Evolutionary conservation across 2,329 filamentous ascomycete genomes (phyloP).

Genomic region (Pyrenochaeta sp.): DNA sequence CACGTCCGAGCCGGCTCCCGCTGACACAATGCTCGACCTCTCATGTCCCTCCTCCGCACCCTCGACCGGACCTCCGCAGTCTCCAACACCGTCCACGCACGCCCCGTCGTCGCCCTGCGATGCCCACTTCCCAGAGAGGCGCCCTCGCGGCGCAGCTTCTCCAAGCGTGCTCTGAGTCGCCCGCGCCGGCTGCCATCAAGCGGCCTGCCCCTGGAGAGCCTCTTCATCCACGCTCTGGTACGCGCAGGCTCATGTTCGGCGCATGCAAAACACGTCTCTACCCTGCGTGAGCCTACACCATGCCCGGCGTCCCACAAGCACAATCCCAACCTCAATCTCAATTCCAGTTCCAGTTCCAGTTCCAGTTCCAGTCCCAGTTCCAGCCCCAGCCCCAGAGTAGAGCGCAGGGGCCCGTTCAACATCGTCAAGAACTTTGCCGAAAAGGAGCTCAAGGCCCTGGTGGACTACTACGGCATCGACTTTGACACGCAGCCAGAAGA

Average conservation of each 20-base stretch:
- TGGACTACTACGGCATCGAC: slow-evolving; percentile 56
- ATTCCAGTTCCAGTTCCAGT: too few relatives aligned
- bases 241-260: slow-evolving; percentile 61
- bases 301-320: slow-evolving; percentile 13
- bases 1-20: slow-evolving; percentile 19
- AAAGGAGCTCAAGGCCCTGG: slow-evolving; percentile 57
- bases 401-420: slow-evolving; percentile 28
- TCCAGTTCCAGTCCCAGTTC: too few relatives aligned
- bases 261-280: slow-evolving; percentile 53
- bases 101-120: slow-evolving; percentile 44
- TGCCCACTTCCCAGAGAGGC: slow-evolving; percentile 30
- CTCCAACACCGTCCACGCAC: slow-evolving; percentile 52
- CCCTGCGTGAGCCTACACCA: slow-evolving; percentile 11
- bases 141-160: slow-evolving; percentile 25
- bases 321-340: too few relatives aligned
- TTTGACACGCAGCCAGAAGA: slow-evolving; percentile 32
- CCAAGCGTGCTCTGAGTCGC: slow-evolving; percentile 21
- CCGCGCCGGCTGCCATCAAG: slow-evolving; percentile 10
- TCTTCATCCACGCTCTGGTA: slow-evolving; percentile 64
- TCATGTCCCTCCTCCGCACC: slow-evolving; percentile 70
- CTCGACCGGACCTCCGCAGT: slow-evolving; percentile 61
- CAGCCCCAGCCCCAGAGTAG: too few relatives aligned
- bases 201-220: slow-evolving; percentile 53
- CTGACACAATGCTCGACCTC: slow-evolving; percentile 67
- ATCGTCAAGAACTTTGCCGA: slow-evolving; percentile 43